Evolutionary conservation across 768 basidiomycete species (phyloP).

Genomic region (Tulasnella sp.): DNA sequence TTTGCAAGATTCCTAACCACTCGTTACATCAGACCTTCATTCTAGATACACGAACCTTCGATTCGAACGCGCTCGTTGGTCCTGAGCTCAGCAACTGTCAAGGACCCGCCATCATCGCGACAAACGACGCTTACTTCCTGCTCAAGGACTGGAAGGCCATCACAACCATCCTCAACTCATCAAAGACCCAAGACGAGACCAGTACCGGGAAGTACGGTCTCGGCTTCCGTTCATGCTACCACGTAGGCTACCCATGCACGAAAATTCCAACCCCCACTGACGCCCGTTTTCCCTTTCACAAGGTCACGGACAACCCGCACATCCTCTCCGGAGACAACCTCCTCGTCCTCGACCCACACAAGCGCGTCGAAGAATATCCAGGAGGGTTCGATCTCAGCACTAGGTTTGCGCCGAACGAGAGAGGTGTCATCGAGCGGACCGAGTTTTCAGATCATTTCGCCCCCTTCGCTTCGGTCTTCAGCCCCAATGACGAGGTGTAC

Average conservation of each 20-base stretch:
- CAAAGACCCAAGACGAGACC: slow-evolving; percentile 2
- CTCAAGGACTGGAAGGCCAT: background rate
- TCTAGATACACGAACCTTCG: background rate
- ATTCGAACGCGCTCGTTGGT: background rate
- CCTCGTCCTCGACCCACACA: slow-evolving; percentile 1
- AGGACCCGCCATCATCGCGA: slow-evolving; percentile 2
- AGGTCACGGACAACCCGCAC: slow-evolving; percentile 6
- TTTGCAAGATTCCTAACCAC: background rate
- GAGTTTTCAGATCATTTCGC: background rate
- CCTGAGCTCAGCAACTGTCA: background rate
- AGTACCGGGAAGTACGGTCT: slow-evolving; percentile 2
- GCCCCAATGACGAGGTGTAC: slow-evolving; percentile 12
- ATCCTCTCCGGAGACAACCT: background rate
- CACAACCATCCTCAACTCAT: background rate
- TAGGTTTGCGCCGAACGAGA: background rate
- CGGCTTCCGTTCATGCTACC: background rate
- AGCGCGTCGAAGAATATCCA: background rate
- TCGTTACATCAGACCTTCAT: background rate
- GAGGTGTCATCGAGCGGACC: background rate
- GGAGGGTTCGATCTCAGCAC: background rate
- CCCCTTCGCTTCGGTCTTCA: background rate
- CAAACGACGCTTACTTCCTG: background rate
- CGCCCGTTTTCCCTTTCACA: background rate
- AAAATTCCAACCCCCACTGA: background rate
- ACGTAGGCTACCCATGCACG: background rate